Conservation (phyloP, 306 rosid genomes). For the Pachyrhizus erosus region DNA sequence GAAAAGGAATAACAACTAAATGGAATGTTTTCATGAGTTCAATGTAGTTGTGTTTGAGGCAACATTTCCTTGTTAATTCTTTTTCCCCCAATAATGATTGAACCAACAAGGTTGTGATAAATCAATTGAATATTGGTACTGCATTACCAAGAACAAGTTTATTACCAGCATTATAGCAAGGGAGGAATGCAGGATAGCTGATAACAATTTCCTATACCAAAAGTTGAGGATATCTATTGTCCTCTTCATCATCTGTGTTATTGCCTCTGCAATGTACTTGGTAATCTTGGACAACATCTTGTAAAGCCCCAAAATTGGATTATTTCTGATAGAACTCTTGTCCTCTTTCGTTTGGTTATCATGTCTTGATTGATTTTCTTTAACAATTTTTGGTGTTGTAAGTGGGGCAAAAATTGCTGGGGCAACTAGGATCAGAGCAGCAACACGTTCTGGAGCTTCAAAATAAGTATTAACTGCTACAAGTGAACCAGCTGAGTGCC, state of each 20-base stretch:
- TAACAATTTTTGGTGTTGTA: slow-evolving; percentile 43
- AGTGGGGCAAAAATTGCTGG: slow-evolving; percentile 87
- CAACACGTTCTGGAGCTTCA: slow-evolving; percentile 89
- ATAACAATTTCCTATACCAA: slow-evolving; percentile 65
- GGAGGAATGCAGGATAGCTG: slow-evolving; percentile 70
- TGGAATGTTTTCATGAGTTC: slow-evolving; percentile 24
- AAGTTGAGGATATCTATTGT: slow-evolving; percentile 57
- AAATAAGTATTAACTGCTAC: slow-evolving; percentile 82
- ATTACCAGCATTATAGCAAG: slow-evolving; percentile 72
- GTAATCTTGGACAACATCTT: slow-evolving; percentile 54
- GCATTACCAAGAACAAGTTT: slow-evolving; percentile 37
- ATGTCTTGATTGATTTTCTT: slow-evolving; percentile 44
- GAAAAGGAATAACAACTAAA: slow-evolving; percentile 24
- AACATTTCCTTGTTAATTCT: slow-evolving; percentile 17
- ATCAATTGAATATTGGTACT: slow-evolving; percentile 31
- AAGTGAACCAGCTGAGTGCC: slow-evolving; percentile 96
- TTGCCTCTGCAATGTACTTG: slow-evolving; percentile 53
- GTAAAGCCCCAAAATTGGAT: slow-evolving; percentile 58
- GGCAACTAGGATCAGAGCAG: slow-evolving; percentile 86
- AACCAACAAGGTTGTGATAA: slow-evolving; percentile 6
- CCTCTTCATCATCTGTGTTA: slow-evolving; percentile 57
- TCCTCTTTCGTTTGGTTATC: slow-evolving; percentile 57
- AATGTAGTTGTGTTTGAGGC: slow-evolving; percentile 13
- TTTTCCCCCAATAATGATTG: slow-evolving; percentile 21
- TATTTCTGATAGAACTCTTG: slow-evolving; percentile 40